Percentiles rank a stretch among this genome's conserved stretches.
Evolutionary conservation across 352 stramenopile species (phyloP).

Genomic region (Thraustotheca clavata): DNA sequence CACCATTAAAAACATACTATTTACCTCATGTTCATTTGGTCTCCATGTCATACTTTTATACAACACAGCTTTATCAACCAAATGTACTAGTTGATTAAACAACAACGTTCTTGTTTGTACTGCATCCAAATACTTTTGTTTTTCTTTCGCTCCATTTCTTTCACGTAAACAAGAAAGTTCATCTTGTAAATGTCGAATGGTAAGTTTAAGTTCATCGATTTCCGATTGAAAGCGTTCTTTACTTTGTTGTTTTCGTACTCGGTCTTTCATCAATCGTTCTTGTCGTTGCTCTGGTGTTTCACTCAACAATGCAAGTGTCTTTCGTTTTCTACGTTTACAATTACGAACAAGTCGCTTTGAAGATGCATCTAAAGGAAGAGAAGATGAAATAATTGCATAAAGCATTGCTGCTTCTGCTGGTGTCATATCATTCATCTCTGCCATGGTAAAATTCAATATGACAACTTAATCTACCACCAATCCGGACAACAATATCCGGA

Average conservation of each 20-base stretch:
- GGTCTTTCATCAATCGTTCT: conserved; percentile 5
- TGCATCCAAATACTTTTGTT: background rate
- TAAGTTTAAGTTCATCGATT: background rate
- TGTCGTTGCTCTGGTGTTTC: background rate
- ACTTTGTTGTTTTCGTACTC: conserved; percentile 5
- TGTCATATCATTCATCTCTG: background rate
- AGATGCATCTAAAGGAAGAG: background rate
- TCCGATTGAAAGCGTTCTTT: conserved; percentile 2
- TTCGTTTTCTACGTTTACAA: background rate
- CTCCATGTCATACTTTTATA: background rate
- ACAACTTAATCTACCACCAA: no score
- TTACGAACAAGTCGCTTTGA: background rate
- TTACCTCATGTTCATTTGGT: background rate
- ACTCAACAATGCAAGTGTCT: background rate
- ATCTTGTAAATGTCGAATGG: background rate
- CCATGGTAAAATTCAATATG: background rate
- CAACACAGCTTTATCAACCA: conserved; percentile 11
- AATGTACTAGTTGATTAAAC: background rate
- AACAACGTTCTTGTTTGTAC: background rate
- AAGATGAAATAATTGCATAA: background rate
- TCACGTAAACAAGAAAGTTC: background rate
- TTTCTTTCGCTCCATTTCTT: background rate
- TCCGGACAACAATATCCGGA: no score
- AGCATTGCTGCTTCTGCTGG: background rate
- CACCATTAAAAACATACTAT: background rate